phyloP scores from a whole-genome alignment of 257 asterid genomes.

The Nicotiana otophora region DNA sequence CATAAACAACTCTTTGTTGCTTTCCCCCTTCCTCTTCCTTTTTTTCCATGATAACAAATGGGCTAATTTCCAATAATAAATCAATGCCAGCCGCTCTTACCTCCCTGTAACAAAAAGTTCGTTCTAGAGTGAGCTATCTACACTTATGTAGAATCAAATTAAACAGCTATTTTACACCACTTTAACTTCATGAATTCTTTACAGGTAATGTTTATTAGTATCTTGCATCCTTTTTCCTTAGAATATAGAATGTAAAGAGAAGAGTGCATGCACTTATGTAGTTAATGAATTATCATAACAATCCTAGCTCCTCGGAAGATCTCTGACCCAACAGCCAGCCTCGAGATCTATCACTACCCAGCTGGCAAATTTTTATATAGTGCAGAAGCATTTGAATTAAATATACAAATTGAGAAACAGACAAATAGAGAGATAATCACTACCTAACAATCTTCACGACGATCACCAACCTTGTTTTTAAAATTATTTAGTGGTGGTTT shows the following conservation, averaged over 20 bases:
- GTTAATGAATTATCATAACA: not conserved
- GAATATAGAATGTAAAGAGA: not conserved
- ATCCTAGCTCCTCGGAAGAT: not conserved
- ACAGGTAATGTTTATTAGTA: not conserved
- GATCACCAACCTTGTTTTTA: not conserved
- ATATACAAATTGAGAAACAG: not conserved
- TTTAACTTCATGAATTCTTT: not conserved
- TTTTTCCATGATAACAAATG: not conserved
- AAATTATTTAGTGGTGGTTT: no score
- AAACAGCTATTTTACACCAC: not conserved
- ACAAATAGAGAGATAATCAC: not conserved
- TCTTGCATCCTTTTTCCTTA: not conserved
- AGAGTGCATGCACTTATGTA: not conserved
- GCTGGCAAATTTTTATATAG: not conserved
- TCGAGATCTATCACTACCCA: constrained; percentile 1
- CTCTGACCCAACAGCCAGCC: not conserved
- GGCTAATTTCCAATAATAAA: not conserved
- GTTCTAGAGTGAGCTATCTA: not conserved
- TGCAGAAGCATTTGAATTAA: not conserved
- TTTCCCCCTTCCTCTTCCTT: not conserved
- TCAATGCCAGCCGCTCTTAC: no score
- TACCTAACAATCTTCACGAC: not conserved
- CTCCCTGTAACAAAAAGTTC: no score
- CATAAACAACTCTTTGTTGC: not conserved
- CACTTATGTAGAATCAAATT: not conserved